Percentiles rank a stretch among this genome's conserved stretches.
phyloP scores from a whole-genome alignment of 2,329 filamentous ascomycete genomes.

The Exophiala bonariae region DNA sequence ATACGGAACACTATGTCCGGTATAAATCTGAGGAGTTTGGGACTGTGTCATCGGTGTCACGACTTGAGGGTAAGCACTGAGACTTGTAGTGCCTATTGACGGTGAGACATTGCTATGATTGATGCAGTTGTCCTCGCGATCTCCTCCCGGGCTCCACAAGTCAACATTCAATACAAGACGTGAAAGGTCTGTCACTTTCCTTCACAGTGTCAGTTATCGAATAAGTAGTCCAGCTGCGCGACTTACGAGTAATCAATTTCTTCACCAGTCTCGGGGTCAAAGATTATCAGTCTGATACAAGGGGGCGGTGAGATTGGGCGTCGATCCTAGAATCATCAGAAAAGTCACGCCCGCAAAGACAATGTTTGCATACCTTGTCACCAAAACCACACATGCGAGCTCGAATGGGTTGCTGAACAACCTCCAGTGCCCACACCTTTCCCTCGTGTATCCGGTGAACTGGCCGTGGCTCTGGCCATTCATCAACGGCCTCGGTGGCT shows the following conservation, averaged over 20 bases:
- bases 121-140: constrained; percentile 67
- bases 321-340: constrained; percentile 65
- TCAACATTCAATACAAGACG: constrained; percentile 71
- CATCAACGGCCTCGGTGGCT: constrained; percentile 30
- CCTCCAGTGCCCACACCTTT: constrained; percentile 63
- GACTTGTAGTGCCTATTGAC: constrained; percentile 16
- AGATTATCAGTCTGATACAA: constrained; percentile 80
- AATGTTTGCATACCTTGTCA: constrained; percentile 71
- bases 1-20: not conserved
- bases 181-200: constrained; percentile 64
- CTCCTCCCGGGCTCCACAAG: constrained; percentile 63
- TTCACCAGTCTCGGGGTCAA: constrained; percentile 70
- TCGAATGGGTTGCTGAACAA: constrained; percentile 86
- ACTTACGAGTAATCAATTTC: constrained; percentile 81
- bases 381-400: constrained; percentile 99
- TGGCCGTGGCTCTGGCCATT: constrained; percentile 35
- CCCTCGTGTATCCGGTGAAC: constrained; percentile 43
- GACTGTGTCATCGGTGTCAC: not conserved
- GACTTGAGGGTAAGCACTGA: constrained; percentile 12
- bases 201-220: constrained; percentile 33
- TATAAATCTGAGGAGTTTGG: constrained; percentile 7
- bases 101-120: constrained; percentile 45
- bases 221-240: constrained; percentile 1
- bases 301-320: constrained; percentile 94
- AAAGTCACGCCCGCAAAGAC: not conserved